Base-by-base conservation (phyloP, 2,329 filamentous ascomycete species). In the Diaporthe eres region DNA sequence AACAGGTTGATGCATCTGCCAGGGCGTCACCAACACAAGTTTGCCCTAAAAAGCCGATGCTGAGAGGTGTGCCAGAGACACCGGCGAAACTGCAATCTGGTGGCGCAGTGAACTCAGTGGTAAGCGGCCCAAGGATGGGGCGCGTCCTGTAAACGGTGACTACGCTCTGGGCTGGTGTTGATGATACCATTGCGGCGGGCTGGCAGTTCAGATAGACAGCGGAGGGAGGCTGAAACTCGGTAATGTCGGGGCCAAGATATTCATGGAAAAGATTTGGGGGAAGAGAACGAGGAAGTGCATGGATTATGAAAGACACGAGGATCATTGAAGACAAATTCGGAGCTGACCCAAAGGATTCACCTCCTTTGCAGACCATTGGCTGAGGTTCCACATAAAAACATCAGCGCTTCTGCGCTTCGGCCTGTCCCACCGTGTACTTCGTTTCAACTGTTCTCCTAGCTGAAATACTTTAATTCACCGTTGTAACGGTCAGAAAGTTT, bases 101-200 rank as follows among this genome's bases (percentile, higher is more conserved):
- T 6, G 67, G 47, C 19, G 34, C 31, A 17, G n/a, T 57, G n/a
- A 71, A 71, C 13, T 44, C 53, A 22, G 68, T 71, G 4, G 68
- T 71, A 8, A 58, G 68, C n/a, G 68, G 68, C 17, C 51, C 51
- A 19, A 71, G 51, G 8, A 71, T 19, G 10, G 68, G 22, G 10
- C 68, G 68, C 8, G 68, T 55, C n/a, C 10, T 7, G 5, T 57
- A 67, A 10, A 67, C 61, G 4, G 42, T 67, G 5, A 47, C 25
- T 2, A 28, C 13, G 15, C 22, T 19, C 63, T 34, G 61, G 6
- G 22, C 19, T 22, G 9, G 9, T 49, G 63, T 68, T 25, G 63
- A 37, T 22, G 63, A 31, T 34, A 8, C 19, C 63, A 68, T 68
- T 4, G 2, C 31, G 17, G n/a, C 28, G 5, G 19, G 4, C 6